These are phyloP conservation scores for Eucalyptus coolabah DNA, from an alignment of 345 rosid genomes.

Conservation along the genomic window DNA sequence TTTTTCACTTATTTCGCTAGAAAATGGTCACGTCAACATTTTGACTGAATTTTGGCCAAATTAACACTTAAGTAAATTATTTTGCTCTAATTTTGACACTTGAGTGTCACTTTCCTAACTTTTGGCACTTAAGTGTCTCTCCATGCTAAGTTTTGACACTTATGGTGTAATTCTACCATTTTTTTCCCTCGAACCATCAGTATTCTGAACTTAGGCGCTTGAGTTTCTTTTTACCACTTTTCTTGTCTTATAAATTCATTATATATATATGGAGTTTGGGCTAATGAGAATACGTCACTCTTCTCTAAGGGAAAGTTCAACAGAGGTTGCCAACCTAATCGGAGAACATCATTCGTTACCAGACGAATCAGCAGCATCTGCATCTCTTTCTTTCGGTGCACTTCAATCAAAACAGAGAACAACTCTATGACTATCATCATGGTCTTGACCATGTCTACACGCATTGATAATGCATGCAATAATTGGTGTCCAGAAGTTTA, in stretches of 20 bases:
- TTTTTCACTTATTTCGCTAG: accelerated
- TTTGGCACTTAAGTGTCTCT: too few species aligned
- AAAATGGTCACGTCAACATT: too few species aligned
- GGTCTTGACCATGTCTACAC: background rate
- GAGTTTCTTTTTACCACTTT: background rate
- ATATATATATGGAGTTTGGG: background rate
- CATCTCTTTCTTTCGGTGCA: background rate
- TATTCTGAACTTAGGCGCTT: background rate
- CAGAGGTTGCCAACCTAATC: background rate
- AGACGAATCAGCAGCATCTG: background rate
- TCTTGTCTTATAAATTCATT: background rate
- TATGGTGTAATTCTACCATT: accelerated
- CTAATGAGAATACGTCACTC: background rate
- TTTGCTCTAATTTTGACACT: too few species aligned
- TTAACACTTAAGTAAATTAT: accelerated
- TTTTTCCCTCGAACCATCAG: background rate
- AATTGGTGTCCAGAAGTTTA: background rate
- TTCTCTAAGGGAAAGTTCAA: background rate
- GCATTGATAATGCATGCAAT: background rate
- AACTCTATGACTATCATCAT: background rate
- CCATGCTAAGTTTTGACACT: accelerated
- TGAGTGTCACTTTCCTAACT: too few species aligned
- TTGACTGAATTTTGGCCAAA: too few species aligned
- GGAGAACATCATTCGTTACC: background rate
- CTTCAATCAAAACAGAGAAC: background rate